phyloP scores from a whole-genome alignment of 2,329 filamentous ascomycete genomes.

The Bipolaris victoriae region DNA sequence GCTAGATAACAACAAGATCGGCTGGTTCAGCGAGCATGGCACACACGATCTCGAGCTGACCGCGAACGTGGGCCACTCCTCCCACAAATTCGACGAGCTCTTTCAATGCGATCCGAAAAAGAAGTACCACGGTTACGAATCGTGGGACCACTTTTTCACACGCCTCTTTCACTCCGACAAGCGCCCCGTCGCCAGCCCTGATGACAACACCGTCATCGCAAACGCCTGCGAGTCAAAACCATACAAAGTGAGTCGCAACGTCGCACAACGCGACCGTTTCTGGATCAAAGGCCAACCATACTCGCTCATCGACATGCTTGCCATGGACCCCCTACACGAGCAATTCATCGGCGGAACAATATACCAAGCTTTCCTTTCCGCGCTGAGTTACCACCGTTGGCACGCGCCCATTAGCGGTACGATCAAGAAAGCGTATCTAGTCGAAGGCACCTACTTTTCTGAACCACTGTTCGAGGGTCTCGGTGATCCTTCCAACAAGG shows the following conservation, averaged over 20 bases:
- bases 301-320: conserved; percentile 68
- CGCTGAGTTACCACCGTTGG: conserved; percentile 74
- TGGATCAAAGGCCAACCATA: conserved; percentile 75
- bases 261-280: conserved; percentile 66
- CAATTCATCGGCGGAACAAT: conserved; percentile 68
- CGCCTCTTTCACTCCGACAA: conserved; percentile 60
- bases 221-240: conserved; percentile 70
- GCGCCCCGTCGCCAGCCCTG: conserved; percentile 64
- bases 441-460: conserved; percentile 72
- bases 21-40: conserved; percentile 53
- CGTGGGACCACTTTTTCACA: conserved; percentile 76
- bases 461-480: conserved; percentile 62
- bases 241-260: conserved; percentile 59
- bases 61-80: conserved; percentile 25
- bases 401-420: conserved; percentile 70
- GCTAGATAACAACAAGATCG: conserved; percentile 42
- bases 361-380: conserved; percentile 73
- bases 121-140: conserved; percentile 65
- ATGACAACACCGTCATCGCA: conserved; percentile 62
- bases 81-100: conserved; percentile 63
- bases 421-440: conserved; percentile 62
- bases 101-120: conserved; percentile 64
- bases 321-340: conserved; percentile 58
- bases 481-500: conserved; percentile 49
- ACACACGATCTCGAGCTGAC: conserved; percentile 39